phyloP scores from a whole-genome alignment of 1,284 basidiomycete species.

The Inonotus hispidus region DNA sequence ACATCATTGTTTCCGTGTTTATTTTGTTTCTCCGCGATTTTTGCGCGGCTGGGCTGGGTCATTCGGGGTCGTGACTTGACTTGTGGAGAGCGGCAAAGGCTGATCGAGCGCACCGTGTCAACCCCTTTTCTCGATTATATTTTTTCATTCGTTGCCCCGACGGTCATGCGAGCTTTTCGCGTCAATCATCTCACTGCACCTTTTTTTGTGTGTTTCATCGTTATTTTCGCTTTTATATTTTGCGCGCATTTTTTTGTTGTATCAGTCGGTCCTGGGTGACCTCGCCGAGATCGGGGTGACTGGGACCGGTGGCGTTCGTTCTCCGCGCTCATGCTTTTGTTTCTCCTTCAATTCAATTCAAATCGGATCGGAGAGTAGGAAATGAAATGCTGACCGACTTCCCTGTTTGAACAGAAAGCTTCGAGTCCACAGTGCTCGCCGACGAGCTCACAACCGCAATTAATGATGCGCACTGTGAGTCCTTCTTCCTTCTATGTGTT shows the following conservation, averaged over 20 bases:
- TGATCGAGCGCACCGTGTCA: background rate
- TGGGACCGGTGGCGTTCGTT: no score
- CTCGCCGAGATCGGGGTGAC: no score
- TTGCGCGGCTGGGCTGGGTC: no score
- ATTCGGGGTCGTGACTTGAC: background rate
- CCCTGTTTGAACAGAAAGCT: background rate
- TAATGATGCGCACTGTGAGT: constrained; percentile 17
- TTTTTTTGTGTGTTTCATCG: background rate
- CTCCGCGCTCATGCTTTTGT: no score
- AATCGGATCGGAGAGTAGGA: no score
- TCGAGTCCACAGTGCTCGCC: background rate
- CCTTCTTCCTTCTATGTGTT: background rate
- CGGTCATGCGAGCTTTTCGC: background rate
- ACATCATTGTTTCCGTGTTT: background rate
- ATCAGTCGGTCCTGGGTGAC: no score
- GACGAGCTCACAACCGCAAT: constrained; percentile 7
- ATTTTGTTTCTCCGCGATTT: background rate
- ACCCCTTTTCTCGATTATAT: background rate
- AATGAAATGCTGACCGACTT: background rate
- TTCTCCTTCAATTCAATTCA: background rate
- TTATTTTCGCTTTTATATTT: background rate
- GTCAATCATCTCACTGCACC: background rate
- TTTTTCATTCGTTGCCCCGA: background rate
- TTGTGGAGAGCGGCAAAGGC: background rate
- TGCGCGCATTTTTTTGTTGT: background rate